phyloP scores from a whole-genome alignment of 306 rosid species.

The Pterocarpus macrocarpus region DNA sequence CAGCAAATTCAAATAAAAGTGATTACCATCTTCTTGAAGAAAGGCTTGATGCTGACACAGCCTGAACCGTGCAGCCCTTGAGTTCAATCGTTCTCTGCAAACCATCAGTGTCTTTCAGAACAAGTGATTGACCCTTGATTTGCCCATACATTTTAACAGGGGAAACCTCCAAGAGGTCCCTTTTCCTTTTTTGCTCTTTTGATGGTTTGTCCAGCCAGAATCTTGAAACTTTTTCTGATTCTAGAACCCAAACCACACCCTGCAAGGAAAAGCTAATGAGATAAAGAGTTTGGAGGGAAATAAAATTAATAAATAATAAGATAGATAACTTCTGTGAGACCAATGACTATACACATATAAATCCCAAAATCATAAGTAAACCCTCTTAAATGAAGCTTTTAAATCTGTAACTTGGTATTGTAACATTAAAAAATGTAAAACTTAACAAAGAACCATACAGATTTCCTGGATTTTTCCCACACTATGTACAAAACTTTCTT shows the following conservation, averaged over 20 bases:
- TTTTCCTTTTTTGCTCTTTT: conserved; percentile 64
- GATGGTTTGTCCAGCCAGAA: conserved; percentile 48
- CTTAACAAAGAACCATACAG: neutral
- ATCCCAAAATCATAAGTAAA: neutral
- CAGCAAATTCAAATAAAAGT: conserved; percentile 15
- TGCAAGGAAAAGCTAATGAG: conserved; percentile 48
- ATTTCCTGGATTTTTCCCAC: neutral
- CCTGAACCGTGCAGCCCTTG: conserved; percentile 74
- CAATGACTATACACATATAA: neutral
- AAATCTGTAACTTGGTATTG: neutral
- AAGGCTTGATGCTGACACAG: conserved; percentile 79
- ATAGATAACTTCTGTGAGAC: neutral
- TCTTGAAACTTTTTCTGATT: conserved; percentile 62
- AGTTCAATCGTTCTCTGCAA: conserved; percentile 56
- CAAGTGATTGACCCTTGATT: conserved; percentile 62
- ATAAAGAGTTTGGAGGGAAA: conserved; percentile 12
- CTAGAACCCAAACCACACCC: conserved; percentile 93
- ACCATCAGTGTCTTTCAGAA: conserved; percentile 66
- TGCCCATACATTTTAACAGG: conserved; percentile 76
- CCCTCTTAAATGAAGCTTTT: neutral
- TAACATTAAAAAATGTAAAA: conserved; percentile 2
- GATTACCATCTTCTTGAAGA: conserved; percentile 89
- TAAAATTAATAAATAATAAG: neutral
- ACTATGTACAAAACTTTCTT: neutral
- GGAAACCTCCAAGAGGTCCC: conserved; percentile 70